Base-by-base conservation (phyloP, 2,329 filamentous ascomycete genomes). In the Colletotrichum camelliae region DNA sequence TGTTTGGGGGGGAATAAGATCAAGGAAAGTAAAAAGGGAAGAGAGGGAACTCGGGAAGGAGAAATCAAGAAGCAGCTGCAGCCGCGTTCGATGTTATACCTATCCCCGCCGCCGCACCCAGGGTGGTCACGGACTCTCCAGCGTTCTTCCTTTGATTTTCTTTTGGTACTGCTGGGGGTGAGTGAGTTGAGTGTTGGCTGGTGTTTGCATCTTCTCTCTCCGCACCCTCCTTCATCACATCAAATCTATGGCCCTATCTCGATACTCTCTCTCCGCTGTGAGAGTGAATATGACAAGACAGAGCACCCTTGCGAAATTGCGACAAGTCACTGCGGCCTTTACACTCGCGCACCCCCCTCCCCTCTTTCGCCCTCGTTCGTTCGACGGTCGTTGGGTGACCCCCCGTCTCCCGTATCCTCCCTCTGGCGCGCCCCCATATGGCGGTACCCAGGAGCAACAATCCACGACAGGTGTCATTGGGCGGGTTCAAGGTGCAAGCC, bases 1-100 rank as follows among this genome's bases (percentile, higher is more conserved):
- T 48, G 57, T 31, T 57, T 48, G 39, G 55, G 67, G 37, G 29
- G 33, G 18, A 15, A 43, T 62, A 60, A 27, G 31, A 43, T 52
- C 43, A 69, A 33, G 64, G 33, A 52, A 69, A 61, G 70, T 29
- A 29, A 6, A 24, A 4, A 13, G 43, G 27, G 58, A 18, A 31
- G 21, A 39, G 66, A 60, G 13, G 27, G 43, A 52, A 52, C 43
- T 52, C n/a, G 10, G 43, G 43, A 21, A 52, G 43, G 43, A 52
- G 43, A 52, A 37, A 16, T 35, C 16, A 35, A 64, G 57, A 68
- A 75, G 70, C 64, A 72, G 72, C 62, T 75, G 69, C 70, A 68
- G 70, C 69, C 70, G 70, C 43, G 70, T 60, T 55, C 57, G 48
- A 61, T 72, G 73, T 73, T 75, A 73, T 75, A 75, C 35, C 67